Conservation (phyloP, 2,329 filamentous ascomycete species). For the Aspergillus sp. region DNA sequence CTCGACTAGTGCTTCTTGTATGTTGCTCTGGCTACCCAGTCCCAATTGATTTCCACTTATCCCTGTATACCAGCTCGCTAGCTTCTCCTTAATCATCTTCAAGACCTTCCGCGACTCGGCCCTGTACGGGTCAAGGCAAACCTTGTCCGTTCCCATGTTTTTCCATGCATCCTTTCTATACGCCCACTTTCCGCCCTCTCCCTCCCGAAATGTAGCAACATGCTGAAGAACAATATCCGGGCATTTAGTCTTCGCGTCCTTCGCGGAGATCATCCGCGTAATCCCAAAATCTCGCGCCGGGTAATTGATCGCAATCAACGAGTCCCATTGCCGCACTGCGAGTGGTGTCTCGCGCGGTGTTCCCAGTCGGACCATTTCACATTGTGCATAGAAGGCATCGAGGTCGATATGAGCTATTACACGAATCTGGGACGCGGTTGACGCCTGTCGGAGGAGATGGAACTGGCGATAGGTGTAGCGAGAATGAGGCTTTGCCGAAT, state of each 20-base stretch:
- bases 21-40: constrained; percentile 15
- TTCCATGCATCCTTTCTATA: constrained; percentile 79
- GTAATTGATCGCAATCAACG: constrained; percentile 95
- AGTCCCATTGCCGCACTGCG: constrained; percentile 94
- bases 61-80: constrained; percentile 52
- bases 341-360: constrained; percentile 74
- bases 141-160: constrained; percentile 85
- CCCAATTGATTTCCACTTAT: constrained; percentile 18
- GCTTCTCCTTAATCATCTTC: constrained; percentile 69
- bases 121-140: constrained; percentile 89
- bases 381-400: constrained; percentile 97
- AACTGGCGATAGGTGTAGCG: constrained; percentile 85
- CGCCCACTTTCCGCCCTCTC: constrained; percentile 79
- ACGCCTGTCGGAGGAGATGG: constrained; percentile 69
- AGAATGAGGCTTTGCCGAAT: constrained; percentile 51
- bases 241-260: constrained; percentile 83
- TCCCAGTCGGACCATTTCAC: constrained; percentile 84
- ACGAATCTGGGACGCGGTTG: constrained; percentile 73
- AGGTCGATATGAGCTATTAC: constrained; percentile 91
- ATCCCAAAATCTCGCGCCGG: constrained; percentile 80
- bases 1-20: constrained; percentile 64
- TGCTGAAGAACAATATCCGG: constrained; percentile 84
- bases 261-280: constrained; percentile 72
- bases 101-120: constrained; percentile 81
- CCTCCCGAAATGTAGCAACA: constrained; percentile 92